A percentile compares a stretch with the other conserved stretches of the same genome.
phyloP scores from a whole-genome alignment of 805 yeast species.

The Pachysolen tannophilus region DNA sequence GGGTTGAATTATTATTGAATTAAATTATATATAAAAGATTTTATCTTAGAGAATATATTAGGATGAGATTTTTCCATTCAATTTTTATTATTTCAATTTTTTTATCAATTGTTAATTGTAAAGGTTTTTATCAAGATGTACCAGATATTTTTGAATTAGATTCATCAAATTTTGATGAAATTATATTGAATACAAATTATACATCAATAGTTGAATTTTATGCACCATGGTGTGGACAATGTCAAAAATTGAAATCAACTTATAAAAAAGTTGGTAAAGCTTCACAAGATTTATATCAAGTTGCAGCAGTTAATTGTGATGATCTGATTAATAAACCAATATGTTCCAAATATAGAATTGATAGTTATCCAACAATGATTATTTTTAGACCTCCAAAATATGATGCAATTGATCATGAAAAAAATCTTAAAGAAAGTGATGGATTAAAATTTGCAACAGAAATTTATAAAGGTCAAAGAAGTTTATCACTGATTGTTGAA shows the following conservation, averaged over 20 bases:
- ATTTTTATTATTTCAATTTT: no score
- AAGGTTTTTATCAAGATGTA: conserved; percentile 31
- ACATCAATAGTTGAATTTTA: conserved; percentile 82
- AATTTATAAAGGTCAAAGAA: conserved; percentile 54
- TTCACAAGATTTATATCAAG: conserved; percentile 47
- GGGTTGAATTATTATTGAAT: no score
- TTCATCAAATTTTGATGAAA: conserved; percentile 52
- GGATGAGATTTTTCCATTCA: no score
- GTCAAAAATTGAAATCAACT: conserved; percentile 61
- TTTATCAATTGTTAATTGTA: no score
- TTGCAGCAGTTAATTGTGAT: conserved; percentile 87
- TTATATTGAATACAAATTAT: conserved; percentile 62
- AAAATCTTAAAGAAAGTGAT: conserved; percentile 11
- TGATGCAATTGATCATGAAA: conserved; percentile 10
- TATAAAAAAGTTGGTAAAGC: conserved; percentile 56
- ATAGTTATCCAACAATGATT: conserved; percentile 80
- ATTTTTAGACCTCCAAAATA: conserved; percentile 78
- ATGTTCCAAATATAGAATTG: conserved; percentile 57
- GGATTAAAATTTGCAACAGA: conserved; percentile 41
- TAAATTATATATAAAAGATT: no score
- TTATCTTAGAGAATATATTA: no score
- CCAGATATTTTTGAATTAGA: conserved; percentile 47
- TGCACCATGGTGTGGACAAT: conserved; percentile 99
- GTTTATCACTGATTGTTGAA: conserved; percentile 43
- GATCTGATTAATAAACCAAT: conserved; percentile 53